phyloP scores from a whole-genome alignment of 1,139 yeast genomes.

The Taphrina flavorubra region DNA sequence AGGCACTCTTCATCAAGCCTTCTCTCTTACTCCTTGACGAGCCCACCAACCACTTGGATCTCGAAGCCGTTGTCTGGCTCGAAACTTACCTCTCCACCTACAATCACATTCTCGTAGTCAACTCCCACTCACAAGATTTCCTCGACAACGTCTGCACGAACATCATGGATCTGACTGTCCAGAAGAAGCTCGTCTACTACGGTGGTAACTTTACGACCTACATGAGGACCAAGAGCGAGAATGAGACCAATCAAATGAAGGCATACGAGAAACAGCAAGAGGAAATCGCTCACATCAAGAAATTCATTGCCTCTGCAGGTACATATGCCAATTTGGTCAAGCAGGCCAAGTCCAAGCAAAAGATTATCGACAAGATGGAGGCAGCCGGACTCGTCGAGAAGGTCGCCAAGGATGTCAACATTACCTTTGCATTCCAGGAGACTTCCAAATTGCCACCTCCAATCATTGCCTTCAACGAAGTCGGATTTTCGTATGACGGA shows the following conservation, averaged over 20 bases:
- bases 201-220: constrained; percentile 99
- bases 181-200: constrained; percentile 68
- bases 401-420: constrained; percentile 89
- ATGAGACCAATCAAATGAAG: constrained; percentile 97
- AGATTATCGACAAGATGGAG: constrained; percentile 99
- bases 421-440: constrained; percentile 90
- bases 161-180: constrained; percentile 94
- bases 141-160: constrained; percentile 97
- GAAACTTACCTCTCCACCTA: constrained; percentile 96
- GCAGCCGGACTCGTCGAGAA: constrained; percentile 97
- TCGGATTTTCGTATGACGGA: constrained; percentile 86
- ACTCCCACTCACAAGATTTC: constrained; percentile 99
- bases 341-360: constrained; percentile 99
- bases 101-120: constrained; percentile 90
- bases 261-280: constrained; percentile 83
- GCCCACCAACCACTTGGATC: constrained; percentile 99
- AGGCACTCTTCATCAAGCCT: constrained; percentile 85
- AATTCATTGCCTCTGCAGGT: constrained; percentile 99
- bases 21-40: constrained; percentile 87
- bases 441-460: constrained; percentile 99
- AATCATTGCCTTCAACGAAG: constrained; percentile 90
- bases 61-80: constrained; percentile 97
- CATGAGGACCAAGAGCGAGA: constrained; percentile 89
- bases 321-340: constrained; percentile 98
- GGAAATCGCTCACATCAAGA: constrained; percentile 96